Percentiles rank a stretch among this genome's conserved stretches.
These are phyloP conservation scores for Rhodamnia argentea DNA, from an alignment of 345 rosid species.

Conservation along the genomic window DNA sequence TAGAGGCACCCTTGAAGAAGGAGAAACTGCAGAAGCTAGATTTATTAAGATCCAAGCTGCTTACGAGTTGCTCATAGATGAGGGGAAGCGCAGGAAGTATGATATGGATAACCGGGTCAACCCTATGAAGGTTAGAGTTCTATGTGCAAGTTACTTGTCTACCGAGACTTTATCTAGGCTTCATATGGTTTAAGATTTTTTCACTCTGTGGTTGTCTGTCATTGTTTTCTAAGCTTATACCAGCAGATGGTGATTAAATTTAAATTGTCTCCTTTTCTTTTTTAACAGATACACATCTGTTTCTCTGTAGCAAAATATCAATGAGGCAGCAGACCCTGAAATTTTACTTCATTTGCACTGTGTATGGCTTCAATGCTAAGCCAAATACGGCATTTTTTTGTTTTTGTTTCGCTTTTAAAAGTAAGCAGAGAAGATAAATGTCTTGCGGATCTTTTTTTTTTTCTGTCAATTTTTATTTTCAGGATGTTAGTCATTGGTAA, in stretches of 20 bases:
- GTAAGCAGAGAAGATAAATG: not conserved
- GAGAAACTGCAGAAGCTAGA: conserved; percentile 91
- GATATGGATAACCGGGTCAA: conserved; percentile 74
- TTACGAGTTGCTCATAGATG: conserved; percentile 84
- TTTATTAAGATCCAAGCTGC: conserved; percentile 99
- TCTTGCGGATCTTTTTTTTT: not conserved
- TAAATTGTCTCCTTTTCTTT: not conserved
- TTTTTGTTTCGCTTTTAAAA: not conserved
- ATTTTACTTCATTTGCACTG: not conserved
- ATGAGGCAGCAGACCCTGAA: not conserved
- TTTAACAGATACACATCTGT: not conserved
- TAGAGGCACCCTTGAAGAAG: conserved; percentile 81
- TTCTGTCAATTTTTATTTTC: not conserved
- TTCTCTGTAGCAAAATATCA: not conserved
- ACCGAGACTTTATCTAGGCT: not conserved
- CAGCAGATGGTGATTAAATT: not conserved
- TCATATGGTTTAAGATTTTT: not conserved
- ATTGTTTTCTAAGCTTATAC: not conserved
- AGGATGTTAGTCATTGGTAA: not conserved
- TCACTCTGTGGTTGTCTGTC: not conserved
- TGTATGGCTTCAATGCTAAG: not conserved
- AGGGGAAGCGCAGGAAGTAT: conserved; percentile 56
- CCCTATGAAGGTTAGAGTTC: conserved; percentile 71
- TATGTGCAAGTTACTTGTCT: not conserved
- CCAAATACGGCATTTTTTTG: not conserved